These are phyloP conservation scores for Mycena metata DNA, from an alignment of 768 basidiomycete genomes.

Conservation along the genomic window DNA sequence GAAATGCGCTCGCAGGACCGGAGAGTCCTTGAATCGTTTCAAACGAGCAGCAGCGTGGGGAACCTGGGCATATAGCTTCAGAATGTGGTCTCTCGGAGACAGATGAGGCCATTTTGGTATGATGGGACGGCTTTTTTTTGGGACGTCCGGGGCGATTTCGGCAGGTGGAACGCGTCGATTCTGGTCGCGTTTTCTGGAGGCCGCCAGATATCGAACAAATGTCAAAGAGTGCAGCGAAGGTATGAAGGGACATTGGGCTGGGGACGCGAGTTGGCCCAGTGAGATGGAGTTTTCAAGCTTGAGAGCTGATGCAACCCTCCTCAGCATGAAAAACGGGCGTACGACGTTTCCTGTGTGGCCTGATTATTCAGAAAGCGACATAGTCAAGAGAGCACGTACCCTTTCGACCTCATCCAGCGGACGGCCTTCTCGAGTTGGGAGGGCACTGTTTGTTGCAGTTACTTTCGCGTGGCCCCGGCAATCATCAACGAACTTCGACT, in stretches of 20 bases:
- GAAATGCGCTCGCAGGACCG: conserved; percentile 40
- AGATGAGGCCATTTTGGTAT: not conserved
- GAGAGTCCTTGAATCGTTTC: conserved; percentile 7
- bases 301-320: conserved; percentile 68
- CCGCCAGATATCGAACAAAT: conserved; percentile 30
- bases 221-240: conserved; percentile 39
- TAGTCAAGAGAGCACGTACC: not conserved
- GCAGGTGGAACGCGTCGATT: conserved; percentile 3
- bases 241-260: conserved; percentile 33
- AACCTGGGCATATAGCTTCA: conserved; percentile 22
- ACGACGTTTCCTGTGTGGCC: conserved; percentile 7
- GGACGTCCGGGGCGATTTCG: not conserved
- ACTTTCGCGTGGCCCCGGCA: no score
- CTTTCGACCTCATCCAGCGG: no score
- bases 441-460: no score
- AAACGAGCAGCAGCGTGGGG: conserved; percentile 18
- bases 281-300: conserved; percentile 48
- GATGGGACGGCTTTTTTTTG: not conserved
- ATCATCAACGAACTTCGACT: not conserved
- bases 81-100: conserved; percentile 16
- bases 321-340: conserved; percentile 74
- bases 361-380: not conserved
- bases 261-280: conserved; percentile 36
- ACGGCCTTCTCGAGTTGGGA: no score
- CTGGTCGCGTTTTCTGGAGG: conserved; percentile 19